Conservation (phyloP, 139 green algal genomes). For the Ulvella scutata region DNA sequence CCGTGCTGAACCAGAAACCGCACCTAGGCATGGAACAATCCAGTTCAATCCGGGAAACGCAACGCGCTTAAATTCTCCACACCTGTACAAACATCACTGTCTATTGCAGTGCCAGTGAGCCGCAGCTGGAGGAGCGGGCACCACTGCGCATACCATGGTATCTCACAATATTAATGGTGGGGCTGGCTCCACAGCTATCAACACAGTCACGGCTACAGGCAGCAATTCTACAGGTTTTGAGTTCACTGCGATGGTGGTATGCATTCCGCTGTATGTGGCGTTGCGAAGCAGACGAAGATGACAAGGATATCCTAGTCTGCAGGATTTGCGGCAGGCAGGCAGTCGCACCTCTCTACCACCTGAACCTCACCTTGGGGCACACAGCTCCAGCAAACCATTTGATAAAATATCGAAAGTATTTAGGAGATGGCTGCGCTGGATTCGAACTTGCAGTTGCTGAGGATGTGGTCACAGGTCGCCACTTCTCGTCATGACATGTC, state of each 20-base stretch:
- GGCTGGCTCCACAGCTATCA: background rate
- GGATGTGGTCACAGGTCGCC: too few species aligned
- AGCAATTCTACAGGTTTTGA: background rate
- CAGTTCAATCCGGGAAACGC: slow-evolving; percentile 28
- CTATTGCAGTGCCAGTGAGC: background rate
- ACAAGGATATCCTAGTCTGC: background rate
- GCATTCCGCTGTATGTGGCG: background rate
- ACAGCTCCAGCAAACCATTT: background rate
- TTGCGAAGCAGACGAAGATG: background rate
- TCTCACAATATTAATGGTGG: background rate
- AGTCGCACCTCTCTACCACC: background rate
- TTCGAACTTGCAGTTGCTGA: too few species aligned
- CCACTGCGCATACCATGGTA: background rate
- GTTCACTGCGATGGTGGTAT: background rate
- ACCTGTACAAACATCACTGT: slow-evolving; percentile 4
- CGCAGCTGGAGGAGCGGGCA: background rate
- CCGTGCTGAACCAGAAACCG: background rate
- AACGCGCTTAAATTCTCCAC: slow-evolving; percentile 24
- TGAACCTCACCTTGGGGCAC: background rate
- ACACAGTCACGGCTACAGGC: background rate
- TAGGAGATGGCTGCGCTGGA: too few species aligned
- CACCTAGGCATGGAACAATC: slow-evolving; percentile 17
- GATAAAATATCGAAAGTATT: too few species aligned
- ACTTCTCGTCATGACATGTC: too few species aligned
- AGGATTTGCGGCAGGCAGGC: background rate